A percentile compares a stretch with the other conserved stretches of the same genome.
Evolutionary conservation across 805 yeast genomes (phyloP).

Genomic region (Wickerhamiella australiensis): DNA sequence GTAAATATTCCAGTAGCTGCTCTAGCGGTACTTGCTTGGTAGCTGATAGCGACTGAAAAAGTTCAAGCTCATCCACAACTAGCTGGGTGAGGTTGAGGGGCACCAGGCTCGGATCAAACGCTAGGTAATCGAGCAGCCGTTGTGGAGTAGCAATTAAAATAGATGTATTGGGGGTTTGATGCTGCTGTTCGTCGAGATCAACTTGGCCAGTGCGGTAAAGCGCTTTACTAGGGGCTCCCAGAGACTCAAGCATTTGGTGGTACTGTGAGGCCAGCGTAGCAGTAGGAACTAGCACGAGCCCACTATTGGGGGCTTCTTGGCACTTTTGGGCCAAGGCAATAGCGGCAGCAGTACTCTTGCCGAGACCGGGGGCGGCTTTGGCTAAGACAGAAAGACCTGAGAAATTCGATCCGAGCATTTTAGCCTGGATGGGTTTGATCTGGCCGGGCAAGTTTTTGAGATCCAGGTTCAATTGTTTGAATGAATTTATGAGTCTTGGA

Average conservation of each 20-base stretch:
- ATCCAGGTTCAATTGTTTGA: conserved; percentile 4
- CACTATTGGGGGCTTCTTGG: neutral
- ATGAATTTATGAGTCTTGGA: conserved; percentile 1
- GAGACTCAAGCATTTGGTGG: conserved; percentile 11
- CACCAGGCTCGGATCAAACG: conserved; percentile 20
- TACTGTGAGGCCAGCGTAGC: conserved; percentile 28
- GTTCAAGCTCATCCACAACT: conserved; percentile 25
- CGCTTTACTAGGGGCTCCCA: conserved; percentile 7
- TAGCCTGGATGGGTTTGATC: conserved; percentile 23
- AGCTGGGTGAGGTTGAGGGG: conserved; percentile 17
- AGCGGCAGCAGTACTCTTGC: conserved; percentile 27
- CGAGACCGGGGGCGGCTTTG: conserved; percentile 26
- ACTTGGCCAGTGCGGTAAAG: conserved; percentile 24
- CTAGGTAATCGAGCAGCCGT: conserved; percentile 37
- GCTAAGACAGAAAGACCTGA: conserved; percentile 26
- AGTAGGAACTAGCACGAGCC: conserved; percentile 28
- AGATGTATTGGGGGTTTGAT: conserved; percentile 21
- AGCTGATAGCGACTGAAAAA: conserved; percentile 14
- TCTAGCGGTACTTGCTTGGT: conserved; percentile 20
- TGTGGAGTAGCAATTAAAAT: conserved; percentile 48
- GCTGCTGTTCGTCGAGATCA: conserved; percentile 22
- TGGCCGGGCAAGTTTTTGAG: neutral
- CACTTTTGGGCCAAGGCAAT: conserved; percentile 22
- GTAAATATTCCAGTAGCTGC: conserved; percentile 18
- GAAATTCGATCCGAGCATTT: conserved; percentile 22